phyloP scores from a whole-genome alignment of 176 grass and related monocot species.

The Elymus sibiricus region DNA sequence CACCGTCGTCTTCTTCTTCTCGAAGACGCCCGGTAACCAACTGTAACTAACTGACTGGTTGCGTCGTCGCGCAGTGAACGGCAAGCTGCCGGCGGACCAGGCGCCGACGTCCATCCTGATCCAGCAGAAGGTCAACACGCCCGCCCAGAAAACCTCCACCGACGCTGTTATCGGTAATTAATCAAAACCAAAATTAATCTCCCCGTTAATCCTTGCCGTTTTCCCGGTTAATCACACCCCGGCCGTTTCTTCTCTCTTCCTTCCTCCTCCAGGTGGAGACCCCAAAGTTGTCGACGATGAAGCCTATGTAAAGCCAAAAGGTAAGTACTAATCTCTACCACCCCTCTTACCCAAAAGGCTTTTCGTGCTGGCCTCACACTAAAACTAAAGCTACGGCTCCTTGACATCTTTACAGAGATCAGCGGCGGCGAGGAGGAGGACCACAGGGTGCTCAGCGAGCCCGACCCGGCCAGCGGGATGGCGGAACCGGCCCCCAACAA shows the following conservation, averaged over 20 bases:
- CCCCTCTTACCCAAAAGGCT: background rate
- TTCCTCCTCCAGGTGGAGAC: slow-evolving; percentile 25
- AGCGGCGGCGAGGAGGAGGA: slow-evolving; percentile 32
- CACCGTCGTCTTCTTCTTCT: background rate
- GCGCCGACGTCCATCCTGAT: slow-evolving; percentile 41
- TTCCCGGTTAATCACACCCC: background rate
- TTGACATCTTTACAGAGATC: slow-evolving; percentile 14
- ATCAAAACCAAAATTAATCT: background rate
- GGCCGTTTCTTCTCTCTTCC: background rate
- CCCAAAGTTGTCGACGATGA: slow-evolving; percentile 51
- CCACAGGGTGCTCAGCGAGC: slow-evolving; percentile 39
- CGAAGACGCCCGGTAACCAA: background rate
- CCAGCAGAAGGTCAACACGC: slow-evolving; percentile 30
- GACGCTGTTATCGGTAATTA: slow-evolving; percentile 30
- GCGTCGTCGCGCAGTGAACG: slow-evolving; percentile 30
- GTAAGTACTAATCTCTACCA: background rate
- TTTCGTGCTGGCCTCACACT: background rate
- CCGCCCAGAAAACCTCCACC: background rate
- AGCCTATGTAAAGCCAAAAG: slow-evolving; percentile 34
- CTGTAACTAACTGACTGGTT: background rate
- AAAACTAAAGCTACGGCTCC: background rate
- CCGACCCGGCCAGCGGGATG: slow-evolving; percentile 49
- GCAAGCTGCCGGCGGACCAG: slow-evolving; percentile 52
- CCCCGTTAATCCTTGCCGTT: background rate
- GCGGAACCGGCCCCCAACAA: slow-evolving; percentile 6